Conservation (phyloP, 352 stramenopile genomes). For the Hyaloperonospora brassicae region DNA sequence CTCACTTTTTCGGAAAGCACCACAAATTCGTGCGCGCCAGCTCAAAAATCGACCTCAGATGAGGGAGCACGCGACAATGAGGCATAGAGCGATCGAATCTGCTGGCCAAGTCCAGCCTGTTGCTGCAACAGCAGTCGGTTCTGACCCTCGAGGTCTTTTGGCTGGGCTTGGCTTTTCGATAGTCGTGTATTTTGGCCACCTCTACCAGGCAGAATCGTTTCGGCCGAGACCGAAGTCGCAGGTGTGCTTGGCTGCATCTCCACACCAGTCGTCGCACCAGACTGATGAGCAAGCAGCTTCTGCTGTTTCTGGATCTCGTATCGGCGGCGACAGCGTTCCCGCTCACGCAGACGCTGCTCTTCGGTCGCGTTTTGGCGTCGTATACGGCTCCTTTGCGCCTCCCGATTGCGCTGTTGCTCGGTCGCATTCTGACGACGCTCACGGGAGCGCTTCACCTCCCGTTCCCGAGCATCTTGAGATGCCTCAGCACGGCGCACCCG, state of each 20-base stretch:
- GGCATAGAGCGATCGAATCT: conserved; percentile 28
- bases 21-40: too few relatives aligned
- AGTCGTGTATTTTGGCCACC: conserved; percentile 10
- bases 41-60: conserved; percentile 5
- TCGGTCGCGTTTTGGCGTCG: conserved; percentile 55
- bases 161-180: conserved; percentile 6
- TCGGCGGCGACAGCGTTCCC: conserved; percentile 54
- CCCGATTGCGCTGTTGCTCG: conserved; percentile 52
- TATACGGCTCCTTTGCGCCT: conserved; percentile 47
- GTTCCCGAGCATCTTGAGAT: conserved; percentile 32
- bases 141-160: conserved; percentile 17
- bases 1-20: too few relatives aligned
- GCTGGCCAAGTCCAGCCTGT: conserved; percentile 15
- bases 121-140: conserved; percentile 22
- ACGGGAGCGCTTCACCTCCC: conserved; percentile 51
- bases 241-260: conserved; percentile 1
- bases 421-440: conserved; percentile 55
- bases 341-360: conserved; percentile 48
- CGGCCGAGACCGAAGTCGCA: conserved; percentile 5
- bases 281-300: conserved; percentile 14
- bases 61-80: conserved; percentile 12
- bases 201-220: conserved; percentile 3
- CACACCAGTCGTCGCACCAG: conserved; percentile 2
- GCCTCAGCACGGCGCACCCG: conserved; percentile 42
- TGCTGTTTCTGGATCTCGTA: conserved; percentile 57